Evolutionary conservation across 78 protist genomes (phyloP).

Genomic region (Dictyostelium intermedium): DNA sequence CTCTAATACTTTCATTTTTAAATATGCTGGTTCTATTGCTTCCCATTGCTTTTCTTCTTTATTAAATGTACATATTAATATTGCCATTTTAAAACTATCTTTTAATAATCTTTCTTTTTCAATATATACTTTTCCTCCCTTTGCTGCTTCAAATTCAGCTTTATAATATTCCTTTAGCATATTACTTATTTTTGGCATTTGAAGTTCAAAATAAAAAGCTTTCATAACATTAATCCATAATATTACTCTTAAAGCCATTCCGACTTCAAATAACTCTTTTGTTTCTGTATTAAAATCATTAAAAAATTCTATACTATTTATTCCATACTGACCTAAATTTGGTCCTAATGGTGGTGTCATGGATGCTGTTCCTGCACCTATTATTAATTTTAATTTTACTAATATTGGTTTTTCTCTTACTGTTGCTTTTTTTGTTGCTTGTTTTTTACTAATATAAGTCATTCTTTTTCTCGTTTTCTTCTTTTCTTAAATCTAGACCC

Average conservation of each 20-base stretch:
- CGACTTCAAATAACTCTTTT: neutral
- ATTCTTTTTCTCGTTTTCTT: neutral
- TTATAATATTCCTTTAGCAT: slow-evolving; percentile 5
- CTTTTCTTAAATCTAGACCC: neutral
- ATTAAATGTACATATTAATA: neutral
- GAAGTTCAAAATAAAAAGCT: slow-evolving; percentile 6
- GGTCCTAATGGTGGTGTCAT: slow-evolving; percentile 40
- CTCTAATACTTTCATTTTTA: neutral
- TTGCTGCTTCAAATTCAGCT: neutral
- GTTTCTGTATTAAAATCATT: slow-evolving; percentile 14
- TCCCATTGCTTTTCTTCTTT: neutral
- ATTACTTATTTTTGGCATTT: neutral
- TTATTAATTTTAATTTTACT: slow-evolving; percentile 29
- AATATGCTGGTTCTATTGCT: neutral
- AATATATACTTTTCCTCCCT: neutral
- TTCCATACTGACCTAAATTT: slow-evolving; percentile 21
- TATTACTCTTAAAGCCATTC: neutral
- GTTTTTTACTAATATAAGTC: neutral
- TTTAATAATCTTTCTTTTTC: slow-evolving; percentile 11
- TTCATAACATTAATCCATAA: slow-evolving; percentile 8
- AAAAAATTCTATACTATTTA: slow-evolving; percentile 14
- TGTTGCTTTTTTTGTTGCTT: neutral
- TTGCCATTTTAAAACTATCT: slow-evolving; percentile 7
- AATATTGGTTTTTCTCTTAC: neutral
- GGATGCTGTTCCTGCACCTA: slow-evolving; percentile 17